Percentiles rank a stretch among this genome's conserved stretches.
These are phyloP conservation scores for Aspergillus sp. DNA, from an alignment of 2,329 filamentous ascomycete species.

Conservation along the genomic window DNA sequence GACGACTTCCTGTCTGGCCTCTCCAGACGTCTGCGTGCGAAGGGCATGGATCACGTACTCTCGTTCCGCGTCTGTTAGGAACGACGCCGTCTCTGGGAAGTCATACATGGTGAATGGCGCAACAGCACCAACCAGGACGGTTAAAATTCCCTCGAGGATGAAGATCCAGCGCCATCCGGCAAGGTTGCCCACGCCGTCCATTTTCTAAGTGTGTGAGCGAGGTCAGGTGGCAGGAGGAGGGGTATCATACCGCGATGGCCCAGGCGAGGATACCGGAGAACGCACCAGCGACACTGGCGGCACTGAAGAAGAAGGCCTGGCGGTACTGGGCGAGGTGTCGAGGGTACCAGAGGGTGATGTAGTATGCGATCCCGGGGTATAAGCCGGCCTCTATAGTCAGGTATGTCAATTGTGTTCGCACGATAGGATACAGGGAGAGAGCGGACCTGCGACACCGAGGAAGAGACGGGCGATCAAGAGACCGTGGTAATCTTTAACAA, in stretches of 20 bases:
- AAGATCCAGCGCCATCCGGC: constrained; percentile 54
- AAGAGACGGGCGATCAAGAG: constrained; percentile 51
- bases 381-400: constrained; percentile 38
- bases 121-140: constrained; percentile 42
- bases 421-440: too few species aligned
- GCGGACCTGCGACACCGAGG: constrained; percentile 35
- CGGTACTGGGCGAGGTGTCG: constrained; percentile 45
- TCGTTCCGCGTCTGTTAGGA: constrained; percentile 43
- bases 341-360: constrained; percentile 49
- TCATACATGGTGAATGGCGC: constrained; percentile 50
- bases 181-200: constrained; percentile 50
- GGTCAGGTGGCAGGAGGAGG: too few species aligned
- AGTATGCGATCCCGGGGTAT: constrained; percentile 46
- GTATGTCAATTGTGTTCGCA: background rate
- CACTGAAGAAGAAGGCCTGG: constrained; percentile 49
- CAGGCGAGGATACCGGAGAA: constrained; percentile 55
- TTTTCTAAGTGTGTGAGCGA: constrained; percentile 35
- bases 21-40: constrained; percentile 34
- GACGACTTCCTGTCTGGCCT: constrained; percentile 24
- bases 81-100: constrained; percentile 45
- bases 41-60: constrained; percentile 40
- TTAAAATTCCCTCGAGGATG: constrained; percentile 51
- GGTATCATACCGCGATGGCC: constrained; percentile 44
- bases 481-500: constrained; percentile 48
- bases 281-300: constrained; percentile 51